Evolutionary conservation across 208 protist genomes (phyloP), one percentile per base, ranked within the genome.

Genomic region (Vickermania spadyakhi): DNA sequence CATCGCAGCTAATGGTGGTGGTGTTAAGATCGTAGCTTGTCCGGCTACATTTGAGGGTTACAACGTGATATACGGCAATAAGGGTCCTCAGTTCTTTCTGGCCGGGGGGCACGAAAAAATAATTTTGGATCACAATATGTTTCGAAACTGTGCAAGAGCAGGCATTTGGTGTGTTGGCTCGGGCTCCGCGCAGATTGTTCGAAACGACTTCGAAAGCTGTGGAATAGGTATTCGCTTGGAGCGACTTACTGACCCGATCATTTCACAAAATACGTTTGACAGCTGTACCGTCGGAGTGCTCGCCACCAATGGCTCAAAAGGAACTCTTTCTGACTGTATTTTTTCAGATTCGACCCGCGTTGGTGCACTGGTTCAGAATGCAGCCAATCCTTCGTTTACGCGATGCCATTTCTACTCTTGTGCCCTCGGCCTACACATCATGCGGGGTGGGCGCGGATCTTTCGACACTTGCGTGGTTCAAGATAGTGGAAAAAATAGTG

Each of bases 51-150:
- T 80, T 13, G 23, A 30, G 28, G 25, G 53, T 2, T 56, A 60
- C 52, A 80, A 80, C 60, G 14, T 55, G 0, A 27, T 80, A 51
- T 58, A 58, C 50, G 59, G 59, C 51, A 80, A 80, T 59, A 52
- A 53, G 14, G 74, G 74, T 2, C 69, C 70, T 5, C 74, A 80
- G 60, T 45, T 80, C 21, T 28, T 64, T 23, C 41, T 80, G 11
- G 27, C 60, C n/a, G 31, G 60, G 26, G 58, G 60, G 27, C 52
- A 68, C 42, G 31, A 25, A 1, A 30, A 62, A 42, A 68, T 75
- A 31, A 2, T 61, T 41, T 62, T 67, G 22, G 52, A 42, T 28
- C 29, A 29, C n/a, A 78, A 64, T 52, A 54, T 45, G 22, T 27
- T 78, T 14, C 28, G 56, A 14, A 74, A 62, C 29, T 68, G 66